phyloP scores from a whole-genome alignment of 2,329 filamentous ascomycete species.

The Botrytis paeoniae region DNA sequence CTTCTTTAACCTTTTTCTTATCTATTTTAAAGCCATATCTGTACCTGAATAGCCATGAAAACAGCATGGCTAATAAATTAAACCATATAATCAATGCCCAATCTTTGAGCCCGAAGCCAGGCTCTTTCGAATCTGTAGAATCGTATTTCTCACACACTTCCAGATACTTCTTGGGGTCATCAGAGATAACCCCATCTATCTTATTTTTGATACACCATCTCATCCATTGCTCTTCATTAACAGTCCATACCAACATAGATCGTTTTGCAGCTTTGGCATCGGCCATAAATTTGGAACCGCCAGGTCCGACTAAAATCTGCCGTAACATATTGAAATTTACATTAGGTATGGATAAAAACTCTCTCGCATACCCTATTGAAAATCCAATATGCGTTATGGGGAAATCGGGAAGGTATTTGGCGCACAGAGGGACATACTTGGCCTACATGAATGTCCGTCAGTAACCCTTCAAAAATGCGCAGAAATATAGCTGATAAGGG shows the following conservation, averaged over 20 bases:
- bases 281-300: constrained; percentile 64
- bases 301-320: constrained; percentile 62
- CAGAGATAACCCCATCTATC: constrained; percentile 82
- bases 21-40: constrained; percentile 27
- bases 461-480: not conserved
- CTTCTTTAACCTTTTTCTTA: constrained; percentile 19
- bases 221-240: constrained; percentile 78
- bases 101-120: constrained; percentile 21
- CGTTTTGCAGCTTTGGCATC: constrained; percentile 55
- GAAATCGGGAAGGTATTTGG: constrained; percentile 59
- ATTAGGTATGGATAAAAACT: constrained; percentile 65
- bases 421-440: constrained; percentile 64
- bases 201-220: constrained; percentile 66
- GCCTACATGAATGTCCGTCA: constrained; percentile 43
- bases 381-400: constrained; percentile 66
- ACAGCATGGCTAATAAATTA: constrained; percentile 26
- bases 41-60: constrained; percentile 28
- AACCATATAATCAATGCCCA: constrained; percentile 26
- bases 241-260: constrained; percentile 77
- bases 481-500: not conserved
- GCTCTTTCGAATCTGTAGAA: constrained; percentile 24
- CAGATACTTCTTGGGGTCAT: constrained; percentile 69
- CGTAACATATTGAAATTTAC: constrained; percentile 78
- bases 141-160: constrained; percentile 50
- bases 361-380: constrained; percentile 57